Conservation (phyloP, 176 grass and related monocot species). For the Avena sativa region DNA sequence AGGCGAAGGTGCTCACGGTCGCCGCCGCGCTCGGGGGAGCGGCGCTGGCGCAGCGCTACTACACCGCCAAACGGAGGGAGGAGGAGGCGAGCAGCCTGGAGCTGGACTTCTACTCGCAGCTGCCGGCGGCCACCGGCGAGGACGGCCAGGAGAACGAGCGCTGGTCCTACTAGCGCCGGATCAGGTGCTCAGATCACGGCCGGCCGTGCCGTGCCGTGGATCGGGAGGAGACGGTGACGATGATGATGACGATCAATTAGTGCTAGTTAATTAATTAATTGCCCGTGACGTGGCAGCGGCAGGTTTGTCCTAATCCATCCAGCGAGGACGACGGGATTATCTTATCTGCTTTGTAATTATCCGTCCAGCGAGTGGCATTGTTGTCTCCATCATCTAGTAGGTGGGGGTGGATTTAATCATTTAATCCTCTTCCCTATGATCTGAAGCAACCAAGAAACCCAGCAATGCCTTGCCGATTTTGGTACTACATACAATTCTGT, state of each 20-base stretch:
- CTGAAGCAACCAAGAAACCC: slow-evolving; percentile 12
- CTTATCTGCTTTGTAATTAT: slow-evolving; percentile 32
- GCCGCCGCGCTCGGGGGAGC: slow-evolving; percentile 24
- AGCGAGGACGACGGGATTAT: slow-evolving; percentile 19
- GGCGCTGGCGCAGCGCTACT: slow-evolving; percentile 1
- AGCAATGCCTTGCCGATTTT: slow-evolving; percentile 12
- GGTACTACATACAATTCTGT: background rate
- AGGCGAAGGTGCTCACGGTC: background rate
- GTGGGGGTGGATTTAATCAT: background rate
- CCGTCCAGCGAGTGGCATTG: slow-evolving; percentile 15
- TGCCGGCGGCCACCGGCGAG: slow-evolving; percentile 27
- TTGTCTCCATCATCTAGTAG: slow-evolving; percentile 16
- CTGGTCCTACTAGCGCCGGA: slow-evolving; percentile 24
- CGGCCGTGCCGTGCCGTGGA: slow-evolving; percentile 3
- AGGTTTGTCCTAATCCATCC: slow-evolving; percentile 31
- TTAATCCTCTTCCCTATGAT: background rate
- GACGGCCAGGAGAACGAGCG: slow-evolving; percentile 33
- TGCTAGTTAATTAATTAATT: slow-evolving; percentile 11
- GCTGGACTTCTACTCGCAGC: slow-evolving; percentile 39
- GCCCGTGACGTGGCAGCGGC: slow-evolving; percentile 16
- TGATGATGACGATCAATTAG: slow-evolving; percentile 35
- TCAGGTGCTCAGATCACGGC: background rate
- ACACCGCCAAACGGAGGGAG: slow-evolving; percentile 13
- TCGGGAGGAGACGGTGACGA: background rate
- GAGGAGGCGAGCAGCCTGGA: slow-evolving; percentile 5